Evolutionary conservation across 768 basidiomycete genomes (phyloP).

Genomic region (Amanita subjunquillea): DNA sequence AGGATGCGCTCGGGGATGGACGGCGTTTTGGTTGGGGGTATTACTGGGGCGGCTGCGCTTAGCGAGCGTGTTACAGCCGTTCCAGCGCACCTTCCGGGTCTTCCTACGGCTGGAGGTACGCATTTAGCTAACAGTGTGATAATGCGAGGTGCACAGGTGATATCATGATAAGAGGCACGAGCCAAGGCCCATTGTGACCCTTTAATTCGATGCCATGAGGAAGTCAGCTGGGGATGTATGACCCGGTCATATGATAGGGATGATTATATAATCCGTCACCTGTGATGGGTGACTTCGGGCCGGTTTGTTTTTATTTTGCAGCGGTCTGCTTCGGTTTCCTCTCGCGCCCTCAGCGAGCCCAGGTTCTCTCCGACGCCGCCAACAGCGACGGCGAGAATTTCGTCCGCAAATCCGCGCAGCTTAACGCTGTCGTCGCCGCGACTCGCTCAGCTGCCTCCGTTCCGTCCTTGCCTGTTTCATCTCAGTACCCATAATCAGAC

Average conservation of each 20-base stretch:
- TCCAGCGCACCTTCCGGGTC: background rate
- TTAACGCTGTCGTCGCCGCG: background rate
- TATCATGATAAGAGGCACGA: too few species aligned
- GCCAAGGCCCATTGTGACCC: too few species aligned
- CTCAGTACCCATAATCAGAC: conserved; percentile 2
- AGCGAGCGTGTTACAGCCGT: too few species aligned
- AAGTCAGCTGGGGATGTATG: too few species aligned
- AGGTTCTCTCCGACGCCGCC: conserved; percentile 3
- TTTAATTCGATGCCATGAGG: too few species aligned
- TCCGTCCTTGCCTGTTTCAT: background rate
- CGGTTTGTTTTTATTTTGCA: conserved; percentile 8
- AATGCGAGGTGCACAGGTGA: too few species aligned
- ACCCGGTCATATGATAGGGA: background rate
- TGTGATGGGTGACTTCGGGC: conserved; percentile 6
- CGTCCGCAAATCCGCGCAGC: background rate
- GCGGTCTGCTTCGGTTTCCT: background rate
- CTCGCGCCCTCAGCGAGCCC: background rate
- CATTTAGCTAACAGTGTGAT: too few species aligned
- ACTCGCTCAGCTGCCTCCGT: background rate
- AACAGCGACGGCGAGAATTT: conserved; percentile 3
- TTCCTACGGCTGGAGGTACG: background rate
- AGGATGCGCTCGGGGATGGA: background rate
- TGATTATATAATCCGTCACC: conserved; percentile 1
- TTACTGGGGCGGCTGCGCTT: too few species aligned
- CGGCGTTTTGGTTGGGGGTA: background rate